These are phyloP conservation scores for Lentinus brumalis DNA, from an alignment of 768 basidiomycete species.

Conservation along the genomic window DNA sequence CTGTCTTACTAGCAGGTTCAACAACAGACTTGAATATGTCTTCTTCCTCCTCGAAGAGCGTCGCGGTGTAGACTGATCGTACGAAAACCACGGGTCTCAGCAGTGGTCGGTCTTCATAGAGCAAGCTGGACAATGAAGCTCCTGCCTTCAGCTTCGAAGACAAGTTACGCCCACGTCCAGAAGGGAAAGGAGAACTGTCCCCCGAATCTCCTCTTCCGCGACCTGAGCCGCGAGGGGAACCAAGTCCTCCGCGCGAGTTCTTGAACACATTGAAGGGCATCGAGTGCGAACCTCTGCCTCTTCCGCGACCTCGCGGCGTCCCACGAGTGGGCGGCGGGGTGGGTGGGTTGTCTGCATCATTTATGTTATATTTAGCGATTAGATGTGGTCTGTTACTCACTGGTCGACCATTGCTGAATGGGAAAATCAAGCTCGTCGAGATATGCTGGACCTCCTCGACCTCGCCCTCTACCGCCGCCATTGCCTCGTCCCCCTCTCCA, in stretches of 20 bases:
- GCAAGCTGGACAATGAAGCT: slow-evolving; percentile 55
- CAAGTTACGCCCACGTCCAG: slow-evolving; percentile 19
- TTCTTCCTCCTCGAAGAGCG: slow-evolving; percentile 57
- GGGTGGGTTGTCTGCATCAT: slow-evolving; percentile 8
- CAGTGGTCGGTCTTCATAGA: slow-evolving; percentile 60
- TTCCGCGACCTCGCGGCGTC: slow-evolving; percentile 25
- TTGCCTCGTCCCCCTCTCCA: slow-evolving; percentile 29
- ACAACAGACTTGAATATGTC: slow-evolving; percentile 59
- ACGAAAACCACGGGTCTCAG: slow-evolving; percentile 74
- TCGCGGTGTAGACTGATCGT: slow-evolving; percentile 51
- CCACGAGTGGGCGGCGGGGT: slow-evolving; percentile 6
- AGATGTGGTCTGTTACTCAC: slow-evolving; percentile 24
- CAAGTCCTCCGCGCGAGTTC: slow-evolving; percentile 1
- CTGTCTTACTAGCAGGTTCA: slow-evolving; percentile 51
- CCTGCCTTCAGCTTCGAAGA: slow-evolving; percentile 38
- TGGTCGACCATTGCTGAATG: slow-evolving; percentile 31
- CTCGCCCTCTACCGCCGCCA: slow-evolving; percentile 27
- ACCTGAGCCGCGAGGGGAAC: slow-evolving; percentile 12
- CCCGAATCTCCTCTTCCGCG: slow-evolving; percentile 11
- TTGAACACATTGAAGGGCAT: slow-evolving; percentile 3
- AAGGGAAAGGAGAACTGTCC: not conserved
- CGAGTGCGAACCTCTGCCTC: slow-evolving; percentile 23
- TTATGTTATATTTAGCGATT: not conserved
- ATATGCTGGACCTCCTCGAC: slow-evolving; percentile 20
- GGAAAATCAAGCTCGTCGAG: slow-evolving; percentile 30